Base-by-base conservation (phyloP, 2,329 filamentous ascomycete genomes). In the Monosporascus sp. region DNA sequence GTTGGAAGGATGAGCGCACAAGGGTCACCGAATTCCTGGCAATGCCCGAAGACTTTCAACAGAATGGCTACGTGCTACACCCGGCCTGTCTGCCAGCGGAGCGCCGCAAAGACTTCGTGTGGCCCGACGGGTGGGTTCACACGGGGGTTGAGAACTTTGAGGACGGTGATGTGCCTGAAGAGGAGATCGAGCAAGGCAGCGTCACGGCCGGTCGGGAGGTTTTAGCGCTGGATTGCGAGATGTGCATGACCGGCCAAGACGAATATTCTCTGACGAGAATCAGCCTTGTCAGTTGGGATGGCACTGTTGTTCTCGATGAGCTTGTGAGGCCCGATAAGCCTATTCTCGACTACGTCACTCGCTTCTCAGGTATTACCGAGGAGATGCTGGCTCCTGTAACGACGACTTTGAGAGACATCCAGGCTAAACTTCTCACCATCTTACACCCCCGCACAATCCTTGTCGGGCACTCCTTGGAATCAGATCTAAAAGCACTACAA, bases 261-360 rank as follows among this genome's bases (percentile, higher is more conserved):
- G 82, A 89, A 59, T 90, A 88, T 57, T 90, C 92, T 37, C 83
- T 99, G 44, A 95, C 94, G 2, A 85, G 94, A 52, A 87, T 97
- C 67, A 97, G 91, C 67, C 70, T 97, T 39, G 76, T 99, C 7
- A 77, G 84, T 55, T 99, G 94, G 93, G 83, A 91, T 60, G 92
- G 92, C 48, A 82, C 84, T 36, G 81, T 89, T 9, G 77, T 96
- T 17, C 73, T 97, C 49, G 94, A 99, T 68, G 89, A 96, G 72
- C 81, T 97, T 14, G 94, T 99, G 63, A 95, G 94, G 73, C 94
- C 94, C 0, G 80, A 85, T 45, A 86, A 88, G 60, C 86, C 89
- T n/a, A 92, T 99, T 64, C 86, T 83, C 52, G 88, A 99, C 74
- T 97, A 99, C 68, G 79, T 99, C 41, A 99, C 94, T 1, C 86